phyloP scores from a whole-genome alignment of 371 early-diverging fungal species.

The Lichtheimia hyalospora region DNA sequence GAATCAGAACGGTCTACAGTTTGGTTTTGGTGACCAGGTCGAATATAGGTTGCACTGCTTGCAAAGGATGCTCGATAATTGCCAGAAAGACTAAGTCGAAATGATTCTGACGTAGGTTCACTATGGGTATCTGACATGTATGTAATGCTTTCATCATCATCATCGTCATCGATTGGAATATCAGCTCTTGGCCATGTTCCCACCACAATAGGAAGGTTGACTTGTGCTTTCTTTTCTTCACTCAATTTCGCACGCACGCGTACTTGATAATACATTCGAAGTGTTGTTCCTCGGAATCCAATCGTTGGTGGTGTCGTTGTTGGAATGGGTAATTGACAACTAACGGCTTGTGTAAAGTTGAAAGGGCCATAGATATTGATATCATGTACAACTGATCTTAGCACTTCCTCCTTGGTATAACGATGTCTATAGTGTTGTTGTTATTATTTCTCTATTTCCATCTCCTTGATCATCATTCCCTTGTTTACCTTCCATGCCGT shows the following conservation, averaged over 20 bases:
- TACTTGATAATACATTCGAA: constrained; percentile 40
- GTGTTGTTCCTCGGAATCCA: constrained; percentile 29
- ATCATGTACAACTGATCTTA: constrained; percentile 19
- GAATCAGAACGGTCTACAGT: constrained; percentile 29
- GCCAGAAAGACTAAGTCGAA: constrained; percentile 3
- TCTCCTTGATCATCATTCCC: too few relatives aligned
- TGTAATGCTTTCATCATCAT: constrained; percentile 24
- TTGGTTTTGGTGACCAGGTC: too few relatives aligned
- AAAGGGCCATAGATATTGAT: constrained; percentile 15
- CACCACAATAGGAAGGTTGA: constrained; percentile 41
- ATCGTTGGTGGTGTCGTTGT: constrained; percentile 50
- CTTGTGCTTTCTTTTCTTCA: constrained; percentile 6
- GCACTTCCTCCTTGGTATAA: constrained; percentile 16
- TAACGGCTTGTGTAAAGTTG: constrained; percentile 24
- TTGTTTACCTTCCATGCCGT: background rate
- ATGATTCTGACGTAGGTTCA: constrained; percentile 4
- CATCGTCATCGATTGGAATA: constrained; percentile 50
- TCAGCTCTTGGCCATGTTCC: constrained; percentile 51
- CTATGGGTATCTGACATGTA: background rate
- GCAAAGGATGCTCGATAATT: background rate
- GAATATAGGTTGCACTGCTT: constrained; percentile 3
- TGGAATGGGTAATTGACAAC: constrained; percentile 34
- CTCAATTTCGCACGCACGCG: constrained; percentile 19
- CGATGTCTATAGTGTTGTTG: background rate
- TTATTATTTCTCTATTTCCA: background rate